Percentiles rank a stretch among this genome's conserved stretches.
phyloP scores from a whole-genome alignment of 169 alveolate genomes.

The Babesia ovata region DNA sequence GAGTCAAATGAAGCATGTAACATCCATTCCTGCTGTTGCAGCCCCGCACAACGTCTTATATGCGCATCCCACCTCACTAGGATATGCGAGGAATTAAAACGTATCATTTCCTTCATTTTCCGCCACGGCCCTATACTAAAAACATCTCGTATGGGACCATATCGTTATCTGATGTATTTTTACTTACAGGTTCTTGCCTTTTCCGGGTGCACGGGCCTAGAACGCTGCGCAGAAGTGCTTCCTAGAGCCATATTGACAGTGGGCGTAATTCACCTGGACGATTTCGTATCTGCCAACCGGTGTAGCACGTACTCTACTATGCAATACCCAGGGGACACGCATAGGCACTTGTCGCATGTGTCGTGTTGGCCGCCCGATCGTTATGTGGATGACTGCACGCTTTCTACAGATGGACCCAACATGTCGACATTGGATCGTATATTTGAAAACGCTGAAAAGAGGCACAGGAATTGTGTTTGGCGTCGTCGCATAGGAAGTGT shows the following conservation, averaged over 20 bases:
- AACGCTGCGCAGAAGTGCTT: background rate
- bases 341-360: too few relatives aligned
- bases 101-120: constrained; percentile 10
- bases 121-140: background rate
- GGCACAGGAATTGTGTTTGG: background rate
- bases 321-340: too few relatives aligned
- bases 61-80: constrained; percentile 34
- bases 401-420: too few relatives aligned
- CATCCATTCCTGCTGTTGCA: constrained; percentile 35
- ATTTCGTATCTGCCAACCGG: background rate
- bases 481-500: background rate
- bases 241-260: constrained; percentile 16
- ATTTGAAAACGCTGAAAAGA: background rate
- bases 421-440: too few relatives aligned
- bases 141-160: background rate
- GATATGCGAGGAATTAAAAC: constrained; percentile 17
- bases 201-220: background rate
- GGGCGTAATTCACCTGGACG: constrained; percentile 16
- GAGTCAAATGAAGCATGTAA: background rate
- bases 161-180: constrained; percentile 32
- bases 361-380: too few relatives aligned
- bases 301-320: too few relatives aligned
- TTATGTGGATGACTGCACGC: too few relatives aligned
- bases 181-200: constrained; percentile 27
- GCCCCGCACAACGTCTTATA: background rate